These are phyloP conservation scores for Globisporangium iwayamae DNA, from an alignment of 352 stramenopile genomes.

Conservation along the genomic window DNA sequence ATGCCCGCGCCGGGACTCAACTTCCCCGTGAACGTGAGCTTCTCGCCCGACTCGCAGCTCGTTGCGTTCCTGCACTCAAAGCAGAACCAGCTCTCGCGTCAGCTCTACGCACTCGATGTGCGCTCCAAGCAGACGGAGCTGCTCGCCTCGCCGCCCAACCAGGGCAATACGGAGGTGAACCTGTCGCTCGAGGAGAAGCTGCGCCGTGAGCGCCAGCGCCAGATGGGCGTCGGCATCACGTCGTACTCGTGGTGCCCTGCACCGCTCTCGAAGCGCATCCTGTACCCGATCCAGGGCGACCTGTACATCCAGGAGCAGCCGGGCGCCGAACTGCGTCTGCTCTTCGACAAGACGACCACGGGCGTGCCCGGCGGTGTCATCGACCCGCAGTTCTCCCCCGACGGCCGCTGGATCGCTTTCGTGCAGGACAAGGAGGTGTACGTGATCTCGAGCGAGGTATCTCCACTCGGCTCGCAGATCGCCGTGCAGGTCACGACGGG, in stretches of 20 bases:
- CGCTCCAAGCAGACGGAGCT: constrained; percentile 44
- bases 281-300: constrained; percentile 91
- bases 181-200: constrained; percentile 90
- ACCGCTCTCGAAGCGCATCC: constrained; percentile 56
- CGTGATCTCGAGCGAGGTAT: constrained; percentile 64
- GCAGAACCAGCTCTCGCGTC: constrained; percentile 71
- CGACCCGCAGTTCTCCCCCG: constrained; percentile 92
- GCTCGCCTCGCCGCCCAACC: constrained; percentile 61
- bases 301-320: constrained; percentile 92
- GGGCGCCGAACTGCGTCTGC: constrained; percentile 59
- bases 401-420: constrained; percentile 93
- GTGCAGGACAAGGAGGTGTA: constrained; percentile 94
- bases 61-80: constrained; percentile 87
- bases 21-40: constrained; percentile 75
- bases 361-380: constrained; percentile 78
- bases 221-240: constrained; percentile 93
- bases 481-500: constrained; percentile 75
- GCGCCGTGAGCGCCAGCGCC: constrained; percentile 83
- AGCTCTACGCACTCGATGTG: constrained; percentile 85
- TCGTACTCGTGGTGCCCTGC: constrained; percentile 82
- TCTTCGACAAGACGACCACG: constrained; percentile 87
- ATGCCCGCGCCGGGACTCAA: constrained; percentile 84
- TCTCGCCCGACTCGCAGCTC: constrained; percentile 77
- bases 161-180: constrained; percentile 83
- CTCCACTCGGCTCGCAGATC: constrained; percentile 27